Evolutionary conservation across 2,329 filamentous ascomycete genomes (phyloP).

Genomic region (Cytospora chrysosperma): DNA sequence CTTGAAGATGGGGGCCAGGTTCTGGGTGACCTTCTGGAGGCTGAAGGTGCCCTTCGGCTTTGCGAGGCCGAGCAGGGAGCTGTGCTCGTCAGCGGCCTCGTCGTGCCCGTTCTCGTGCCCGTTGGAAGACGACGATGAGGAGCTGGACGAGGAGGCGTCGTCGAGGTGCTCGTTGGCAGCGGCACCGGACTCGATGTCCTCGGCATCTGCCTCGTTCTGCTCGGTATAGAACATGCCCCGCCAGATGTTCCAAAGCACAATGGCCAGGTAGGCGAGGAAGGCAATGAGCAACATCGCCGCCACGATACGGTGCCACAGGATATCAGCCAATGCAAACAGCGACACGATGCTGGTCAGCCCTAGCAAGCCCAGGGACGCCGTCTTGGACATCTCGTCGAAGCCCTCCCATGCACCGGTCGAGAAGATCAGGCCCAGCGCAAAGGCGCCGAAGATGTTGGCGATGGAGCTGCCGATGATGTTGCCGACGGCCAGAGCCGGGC

Average conservation of each 20-base stretch:
- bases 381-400: slow-evolving; percentile 49
- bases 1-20: slow-evolving; percentile 13
- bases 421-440: slow-evolving; percentile 51
- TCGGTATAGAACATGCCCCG: slow-evolving; percentile 41
- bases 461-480: slow-evolving; percentile 55
- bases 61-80: slow-evolving; percentile 11
- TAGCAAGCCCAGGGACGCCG: slow-evolving; percentile 45
- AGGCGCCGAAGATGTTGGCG: slow-evolving; percentile 56
- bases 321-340: slow-evolving; percentile 35
- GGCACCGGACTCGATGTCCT: slow-evolving; percentile 31
- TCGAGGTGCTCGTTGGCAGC: slow-evolving; percentile 28
- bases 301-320: slow-evolving; percentile 26
- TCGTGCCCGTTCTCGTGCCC: not conserved
- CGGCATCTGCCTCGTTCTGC: slow-evolving; percentile 35
- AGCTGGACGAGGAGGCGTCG: slow-evolving; percentile 36
- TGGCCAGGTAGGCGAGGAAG: slow-evolving; percentile 45
- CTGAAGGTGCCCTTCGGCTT: not conserved
- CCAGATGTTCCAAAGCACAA: slow-evolving; percentile 45
- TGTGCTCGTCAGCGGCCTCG: slow-evolving; percentile 16
- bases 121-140: slow-evolving; percentile 39
- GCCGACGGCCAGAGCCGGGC: slow-evolving; percentile 49
- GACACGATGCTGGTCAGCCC: slow-evolving; percentile 41
- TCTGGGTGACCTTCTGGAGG: slow-evolving; percentile 16
- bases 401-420: slow-evolving; percentile 26
- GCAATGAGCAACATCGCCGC: slow-evolving; percentile 41